Evolutionary conservation across 768 basidiomycete species (phyloP), one percentile per base, ranked within the genome.

Genomic region (Dacryopinax primogenitus): DNA sequence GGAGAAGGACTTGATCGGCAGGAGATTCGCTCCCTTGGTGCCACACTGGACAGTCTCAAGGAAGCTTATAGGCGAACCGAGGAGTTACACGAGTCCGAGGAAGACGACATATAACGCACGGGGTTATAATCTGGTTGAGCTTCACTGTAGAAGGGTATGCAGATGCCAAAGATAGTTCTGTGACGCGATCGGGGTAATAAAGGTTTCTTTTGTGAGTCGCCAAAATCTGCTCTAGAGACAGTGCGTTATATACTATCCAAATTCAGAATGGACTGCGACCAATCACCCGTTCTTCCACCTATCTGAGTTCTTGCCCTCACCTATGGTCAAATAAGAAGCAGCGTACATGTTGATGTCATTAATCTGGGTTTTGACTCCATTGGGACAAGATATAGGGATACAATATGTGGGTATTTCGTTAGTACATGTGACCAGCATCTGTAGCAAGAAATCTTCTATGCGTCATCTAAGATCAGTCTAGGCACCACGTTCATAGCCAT

Each of bases 401-500:
- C 26, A 58, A 18, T 3, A 58, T 58, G 51, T 30, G 51, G 51
- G 26, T 58, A 58, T 58, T 23, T 15, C 23, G 30, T 7, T 28
- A 4, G 51, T 58, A 58, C 51, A 58, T 58, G 51, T 58, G 51
- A 9, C 3, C 26, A 28, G 26, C 26, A 32, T 58, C 11, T 3
- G 9, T 15, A 18, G 26, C 4, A 28, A 11, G 13, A 30, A 58
- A 2, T 9, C 13, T 13, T 28, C 45, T 30, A 72, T 15, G 72
- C 88, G 75, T 92, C 92, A 71, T 90, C 92, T 64, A 96, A 80
- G 63, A 93, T 80, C 61, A 95, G 78, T 34, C 92, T 87, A 62
- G 93, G 93, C 18, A 95, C 87, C 47, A 95, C 86, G 72, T 95
- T 95, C 93, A 96, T 96, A 11, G 92, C 92, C 90, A 95, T 92